Percentiles rank a stretch among this genome's conserved stretches.
These are phyloP conservation scores for Erucastrum elatum DNA, from an alignment of 345 rosid species.

Conservation along the genomic window DNA sequence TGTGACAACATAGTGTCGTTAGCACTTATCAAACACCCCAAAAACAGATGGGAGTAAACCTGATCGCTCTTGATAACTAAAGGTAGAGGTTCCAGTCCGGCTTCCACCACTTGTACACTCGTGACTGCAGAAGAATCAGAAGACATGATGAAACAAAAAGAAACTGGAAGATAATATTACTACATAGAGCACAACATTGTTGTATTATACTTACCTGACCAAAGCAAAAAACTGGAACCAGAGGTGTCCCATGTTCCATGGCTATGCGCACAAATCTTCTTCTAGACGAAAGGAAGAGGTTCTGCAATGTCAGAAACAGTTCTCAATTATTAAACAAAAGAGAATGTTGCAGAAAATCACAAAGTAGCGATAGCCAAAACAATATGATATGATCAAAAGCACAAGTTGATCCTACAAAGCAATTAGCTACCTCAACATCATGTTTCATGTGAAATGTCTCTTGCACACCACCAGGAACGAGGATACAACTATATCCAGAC, in stretches of 20 bases:
- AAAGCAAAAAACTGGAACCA: constrained; percentile 93
- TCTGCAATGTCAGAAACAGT: constrained; percentile 43
- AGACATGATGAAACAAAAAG: neutral
- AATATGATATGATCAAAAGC: neutral
- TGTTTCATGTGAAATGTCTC: constrained; percentile 73
- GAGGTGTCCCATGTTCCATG: constrained; percentile 72
- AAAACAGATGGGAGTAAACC: constrained; percentile 74
- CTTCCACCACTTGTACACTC: constrained; percentile 87
- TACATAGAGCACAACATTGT: constrained; percentile 7
- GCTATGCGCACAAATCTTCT: constrained; percentile 88
- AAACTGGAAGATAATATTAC: neutral
- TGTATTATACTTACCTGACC: constrained; percentile 60
- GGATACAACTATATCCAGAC: constrained; percentile 73
- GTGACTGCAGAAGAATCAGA: constrained; percentile 49
- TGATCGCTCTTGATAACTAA: constrained; percentile 72
- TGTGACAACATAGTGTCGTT: no score
- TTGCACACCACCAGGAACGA: constrained; percentile 95
- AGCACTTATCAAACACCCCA: constrained; percentile 89
- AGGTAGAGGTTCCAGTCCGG: constrained; percentile 65
- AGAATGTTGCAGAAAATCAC: neutral
- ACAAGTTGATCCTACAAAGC: neutral
- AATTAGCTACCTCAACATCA: constrained; percentile 72
- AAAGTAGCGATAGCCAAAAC: neutral
- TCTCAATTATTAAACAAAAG: neutral
- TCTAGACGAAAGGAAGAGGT: constrained; percentile 62